Base-by-base conservation (phyloP, 164 flowering plant species). In the Magnolia kwangsiensis region DNA sequence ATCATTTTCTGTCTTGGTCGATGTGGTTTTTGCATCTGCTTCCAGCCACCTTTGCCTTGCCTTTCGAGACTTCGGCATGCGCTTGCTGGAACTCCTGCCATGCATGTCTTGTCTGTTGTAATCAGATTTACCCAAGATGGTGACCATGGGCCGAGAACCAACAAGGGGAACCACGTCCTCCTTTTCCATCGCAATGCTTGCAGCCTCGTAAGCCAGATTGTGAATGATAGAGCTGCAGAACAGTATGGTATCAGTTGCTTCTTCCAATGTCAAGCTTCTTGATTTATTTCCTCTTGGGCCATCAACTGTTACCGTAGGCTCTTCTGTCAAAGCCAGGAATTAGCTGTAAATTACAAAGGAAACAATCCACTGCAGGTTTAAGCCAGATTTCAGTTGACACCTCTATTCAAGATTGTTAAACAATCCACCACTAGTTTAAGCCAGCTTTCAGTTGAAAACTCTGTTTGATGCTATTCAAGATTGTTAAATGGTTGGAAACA, bases 221-320 rank as follows among this genome's bases (percentile, higher is more conserved):
- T 96, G 97, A 77, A 92, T 85, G 63, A 94, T 90, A 50, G 99
- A 92, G 77, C 89, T 90, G 87, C 99, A 96, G 84, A 96, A 94
- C 50, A 91, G 96, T 69, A 94, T 89, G 23, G 95, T 82, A 77
- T 96, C 99, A 0, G 96, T 90, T 67, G 98, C 98, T 88, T 94
- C 99, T 74, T 96, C 97, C 73, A 94, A 87, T 2, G 96, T 90
- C 23, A 91, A 82, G 88, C 94, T 94, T 89, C 88, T 89, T 16
- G 80, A 51, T 72, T 76, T 79, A 20, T 79, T 86, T 77, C 91
- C 86, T 69, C 77, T 83, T 1, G 75, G 84, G 65, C 84, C 84
- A 76, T 84, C 91, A 1, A 87, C 86, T 78, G 81, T 51, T 7
- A 89, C 88, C 4, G 84, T 88, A 18, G 96, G 87, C 81, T 89